Base-by-base conservation (phyloP, 192 early-diverging fungal species). In the Backusella psychrophila region DNA sequence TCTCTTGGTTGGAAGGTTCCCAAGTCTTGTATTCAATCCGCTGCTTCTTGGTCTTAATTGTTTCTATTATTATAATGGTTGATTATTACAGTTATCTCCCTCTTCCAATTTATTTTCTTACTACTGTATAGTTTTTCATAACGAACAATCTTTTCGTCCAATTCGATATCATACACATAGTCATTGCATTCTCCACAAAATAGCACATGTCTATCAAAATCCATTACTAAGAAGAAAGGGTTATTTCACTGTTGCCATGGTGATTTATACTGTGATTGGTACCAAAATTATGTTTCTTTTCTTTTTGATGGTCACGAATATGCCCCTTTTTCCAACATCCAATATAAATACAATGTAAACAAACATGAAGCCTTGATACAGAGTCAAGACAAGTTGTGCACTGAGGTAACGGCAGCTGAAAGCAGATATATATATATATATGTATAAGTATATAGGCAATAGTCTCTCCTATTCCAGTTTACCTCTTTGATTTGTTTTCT, bases 171-270 rank as follows among this genome's bases (percentile, higher is more conserved):
- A 78, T 94, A 93, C 0, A 97, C 86, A 80, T 96, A 96, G 79
- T 96, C 94, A 69, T 90, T 85, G 84, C 96, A 97, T 19, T 85
- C 82, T 8, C 56, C 53, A 74, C 96, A 97, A 81, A 87, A 97
- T 21, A 97, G 73, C 11, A 78, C 85, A 66, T 84, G 86, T 26
- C 87, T 89, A 70, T 80, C 79, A 71, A 96, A 90, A 73, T 97
- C 96, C 77, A 97, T 87, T 3, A 94, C 93, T 87, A 89, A 77
- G 39, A 52, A 63, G n/a, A 23, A 38, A 42, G 29, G 34, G 29
- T 46, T 31, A 42, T 23, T 49, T 17, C 6, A 36, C 17, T 33
- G 29, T 14, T 72, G 31, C 23, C 14, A 49, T 17, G 11, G 29
- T 35, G 59, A 41, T 41, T 38, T 36, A 69, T 15, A 46, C 0